Conservation (phyloP, 139 green algal species). For the Micractinium conductrix region DNA sequence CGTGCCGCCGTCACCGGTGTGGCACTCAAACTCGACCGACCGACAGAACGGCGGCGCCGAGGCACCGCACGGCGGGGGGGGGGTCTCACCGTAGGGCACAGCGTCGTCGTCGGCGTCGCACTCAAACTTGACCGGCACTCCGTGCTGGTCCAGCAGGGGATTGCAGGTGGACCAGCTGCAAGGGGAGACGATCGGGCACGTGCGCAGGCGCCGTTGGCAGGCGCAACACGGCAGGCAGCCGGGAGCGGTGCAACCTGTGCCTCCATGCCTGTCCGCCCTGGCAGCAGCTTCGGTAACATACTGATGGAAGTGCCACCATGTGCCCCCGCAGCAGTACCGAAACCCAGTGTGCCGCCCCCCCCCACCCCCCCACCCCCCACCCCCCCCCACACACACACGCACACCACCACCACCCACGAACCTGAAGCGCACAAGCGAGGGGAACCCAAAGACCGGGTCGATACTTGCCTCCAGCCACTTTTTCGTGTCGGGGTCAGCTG, state of each 20-base stretch:
- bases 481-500: conserved; percentile 79
- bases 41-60: no score
- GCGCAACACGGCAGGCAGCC: not conserved
- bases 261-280: no score
- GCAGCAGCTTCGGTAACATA: no score
- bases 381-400: not conserved
- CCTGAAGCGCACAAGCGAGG: conserved; percentile 78
- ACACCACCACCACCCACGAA: conserved; percentile 13
- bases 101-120: conserved; percentile 39
- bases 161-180: conserved; percentile 61
- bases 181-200: conserved; percentile 5
- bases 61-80: no score
- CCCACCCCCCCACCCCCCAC: not conserved
- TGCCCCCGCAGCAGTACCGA: no score
- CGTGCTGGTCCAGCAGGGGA: conserved; percentile 53
- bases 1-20: no score
- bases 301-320: no score
- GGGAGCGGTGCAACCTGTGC: not conserved
- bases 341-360: not conserved
- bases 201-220: not conserved
- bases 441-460: conserved; percentile 88
- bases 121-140: conserved; percentile 55
- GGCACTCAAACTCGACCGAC: no score
- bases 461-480: conserved; percentile 74
- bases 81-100: no score